Base-by-base conservation (phyloP, 345 rosid species). In the Nasturtium officinale region DNA sequence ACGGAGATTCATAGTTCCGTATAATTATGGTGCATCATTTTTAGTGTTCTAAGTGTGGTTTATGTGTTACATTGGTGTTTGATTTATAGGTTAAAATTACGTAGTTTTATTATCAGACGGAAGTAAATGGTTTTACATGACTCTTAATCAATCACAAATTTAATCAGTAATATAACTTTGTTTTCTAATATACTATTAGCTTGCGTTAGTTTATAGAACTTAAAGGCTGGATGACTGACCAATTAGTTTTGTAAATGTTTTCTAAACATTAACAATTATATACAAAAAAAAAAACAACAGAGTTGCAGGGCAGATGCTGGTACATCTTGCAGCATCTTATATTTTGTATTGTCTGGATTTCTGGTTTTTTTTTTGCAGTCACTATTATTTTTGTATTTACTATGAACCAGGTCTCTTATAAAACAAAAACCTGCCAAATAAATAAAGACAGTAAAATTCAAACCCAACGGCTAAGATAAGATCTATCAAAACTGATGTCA, bases 391-490 rank as follows among this genome's bases (percentile, higher is more conserved):
- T 76, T 76, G 79, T 75, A 76, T 55, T 76, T 61, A 76, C 43
- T 68, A 51, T 33, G 70, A 62, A 45, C 65, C 75, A 45, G 38
- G 51, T 76, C 71, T 46, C 65, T 55, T 62, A 43, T 35, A 76
- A 69, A 62, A 61, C 57, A 61, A 76, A 37, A 60, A 53, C 57
- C 65, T 75, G 64, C 23, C 65, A 76, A 47, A 46, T 54, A 42
- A 18, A 75, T 20, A 42, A 74, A 13, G 82, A 84, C 90, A 50
- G 10, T 65, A 61, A 40, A 51, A 18, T 75, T 86, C 80, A 72
- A 79, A 83, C 81, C 59, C 65, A 68, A 74, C 65, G 91, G 87
- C 83, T 61, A 2, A 20, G 84, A 88, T 86, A 52, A 43, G 21
- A 69, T 76, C 70, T 56, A 29, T 63, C 67, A n/a, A 28, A 38